Percentiles rank a stretch among this genome's conserved stretches.
Conservation (phyloP, 345 rosid genomes). For the Eucalyptus decipiens region DNA sequence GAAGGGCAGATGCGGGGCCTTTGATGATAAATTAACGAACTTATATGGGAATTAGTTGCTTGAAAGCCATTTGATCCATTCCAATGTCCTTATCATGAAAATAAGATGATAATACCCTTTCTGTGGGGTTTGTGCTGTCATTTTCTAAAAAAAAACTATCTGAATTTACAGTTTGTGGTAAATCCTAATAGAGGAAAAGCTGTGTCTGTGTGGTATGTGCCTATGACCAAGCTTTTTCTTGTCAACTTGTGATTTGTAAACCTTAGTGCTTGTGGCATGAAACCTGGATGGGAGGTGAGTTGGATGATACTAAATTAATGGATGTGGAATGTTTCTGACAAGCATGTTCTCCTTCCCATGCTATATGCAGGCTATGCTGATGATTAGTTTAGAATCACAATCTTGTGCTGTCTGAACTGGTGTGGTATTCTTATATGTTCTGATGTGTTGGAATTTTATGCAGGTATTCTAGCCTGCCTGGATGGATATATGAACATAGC, state of each 20-base stretch:
- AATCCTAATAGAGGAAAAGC: not conserved
- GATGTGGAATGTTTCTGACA: too few relatives aligned
- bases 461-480: not conserved
- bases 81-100: not conserved
- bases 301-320: too few relatives aligned
- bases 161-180: not conserved
- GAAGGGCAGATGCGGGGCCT: not conserved
- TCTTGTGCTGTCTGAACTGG: not conserved
- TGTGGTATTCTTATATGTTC: not conserved
- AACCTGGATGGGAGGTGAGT: too few relatives aligned
- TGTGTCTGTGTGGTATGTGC: not conserved
- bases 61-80: not conserved
- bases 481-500: constrained; percentile 52
- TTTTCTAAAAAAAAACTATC: not conserved
- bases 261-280: too few relatives aligned
- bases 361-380: not conserved
- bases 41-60: not conserved
- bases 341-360: too few relatives aligned
- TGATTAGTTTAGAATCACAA: not conserved
- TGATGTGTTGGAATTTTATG: not conserved
- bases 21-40: not conserved
- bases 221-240: not conserved
- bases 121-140: rapidly evolving
- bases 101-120: not conserved
- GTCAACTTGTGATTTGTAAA: too few relatives aligned